A percentile compares a stretch with the other conserved stretches of the same genome.
phyloP scores from a whole-genome alignment of 1,284 basidiomycete genomes.

The Irpex sp. region DNA sequence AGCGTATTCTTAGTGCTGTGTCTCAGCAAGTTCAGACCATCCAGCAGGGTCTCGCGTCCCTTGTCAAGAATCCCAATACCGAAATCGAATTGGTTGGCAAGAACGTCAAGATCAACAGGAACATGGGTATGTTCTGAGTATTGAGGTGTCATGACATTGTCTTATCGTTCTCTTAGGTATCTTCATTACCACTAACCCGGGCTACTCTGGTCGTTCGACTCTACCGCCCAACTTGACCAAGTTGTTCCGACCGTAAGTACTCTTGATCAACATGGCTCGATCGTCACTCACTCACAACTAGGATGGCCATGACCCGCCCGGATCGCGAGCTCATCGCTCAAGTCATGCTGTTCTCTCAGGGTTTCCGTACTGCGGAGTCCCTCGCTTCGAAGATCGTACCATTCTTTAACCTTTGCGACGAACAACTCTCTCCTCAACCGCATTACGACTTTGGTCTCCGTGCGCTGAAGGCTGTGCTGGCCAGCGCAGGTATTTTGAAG shows the following conservation, averaged over 20 bases:
- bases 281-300: constrained; percentile 27
- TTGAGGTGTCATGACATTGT: constrained; percentile 10
- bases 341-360: constrained; percentile 99
- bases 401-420: constrained; percentile 97
- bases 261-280: neutral
- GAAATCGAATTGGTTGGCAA: constrained; percentile 98
- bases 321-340: constrained; percentile 98
- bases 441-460: constrained; percentile 99
- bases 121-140: constrained; percentile 61
- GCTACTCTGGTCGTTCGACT: constrained; percentile 96
- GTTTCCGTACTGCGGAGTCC: constrained; percentile 94
- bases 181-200: constrained; percentile 97
- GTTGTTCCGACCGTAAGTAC: constrained; percentile 81
- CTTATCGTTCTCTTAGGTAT: constrained; percentile 51
- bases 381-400: constrained; percentile 97
- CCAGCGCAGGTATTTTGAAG: constrained; percentile 96
- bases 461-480: constrained; percentile 93
- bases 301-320: constrained; percentile 98
- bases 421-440: constrained; percentile 94
- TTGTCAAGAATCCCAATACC: constrained; percentile 76
- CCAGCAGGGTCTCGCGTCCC: constrained; percentile 85
- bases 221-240: constrained; percentile 96
- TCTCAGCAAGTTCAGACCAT: constrained; percentile 99
- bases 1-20: constrained; percentile 95
- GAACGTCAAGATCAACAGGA: constrained; percentile 86